Percentiles rank a stretch among this genome's conserved stretches.
Conservation (phyloP, 495 filamentous ascomycete genomes). For the Massariosphaeria phaeospora region DNA sequence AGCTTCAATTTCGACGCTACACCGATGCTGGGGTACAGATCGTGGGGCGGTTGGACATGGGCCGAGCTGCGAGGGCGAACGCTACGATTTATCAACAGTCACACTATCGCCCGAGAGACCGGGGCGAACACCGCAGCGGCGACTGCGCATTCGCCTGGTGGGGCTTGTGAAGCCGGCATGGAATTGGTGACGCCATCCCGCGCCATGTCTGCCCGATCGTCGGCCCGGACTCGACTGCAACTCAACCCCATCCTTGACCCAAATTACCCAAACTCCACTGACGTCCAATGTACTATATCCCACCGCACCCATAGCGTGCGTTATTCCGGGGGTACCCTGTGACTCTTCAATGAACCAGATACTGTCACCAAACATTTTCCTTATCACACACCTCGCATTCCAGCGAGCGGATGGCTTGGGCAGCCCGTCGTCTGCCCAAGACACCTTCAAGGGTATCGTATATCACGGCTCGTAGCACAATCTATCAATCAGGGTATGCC, state of each 20-base stretch:
- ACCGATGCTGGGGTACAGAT: not conserved
- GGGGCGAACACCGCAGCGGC: not conserved
- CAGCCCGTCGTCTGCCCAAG: conserved; percentile 55
- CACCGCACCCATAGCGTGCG: no score
- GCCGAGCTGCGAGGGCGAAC: conserved; percentile 1
- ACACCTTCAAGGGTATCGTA: conserved; percentile 56
- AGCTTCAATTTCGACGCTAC: not conserved
- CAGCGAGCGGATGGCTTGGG: conserved; percentile 65
- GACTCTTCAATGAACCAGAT: no score
- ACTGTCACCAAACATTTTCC: no score
- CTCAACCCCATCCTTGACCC: conserved; percentile 62
- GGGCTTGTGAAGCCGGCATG: not conserved
- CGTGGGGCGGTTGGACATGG: conserved; percentile 7
- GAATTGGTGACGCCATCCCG: not conserved
- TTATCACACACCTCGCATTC: conserved; percentile 69
- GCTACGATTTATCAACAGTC: not conserved
- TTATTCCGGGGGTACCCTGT: no score
- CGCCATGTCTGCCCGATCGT: conserved; percentile 13
- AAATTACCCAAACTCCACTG: no score
- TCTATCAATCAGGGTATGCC: no score
- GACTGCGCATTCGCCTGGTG: not conserved
- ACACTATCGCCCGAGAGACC: not conserved
- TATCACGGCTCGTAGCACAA: conserved; percentile 71
- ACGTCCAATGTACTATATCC: no score
- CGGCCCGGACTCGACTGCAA: conserved; percentile 39